phyloP scores from a whole-genome alignment of 345 rosid species.

The Populus ilicifolia region DNA sequence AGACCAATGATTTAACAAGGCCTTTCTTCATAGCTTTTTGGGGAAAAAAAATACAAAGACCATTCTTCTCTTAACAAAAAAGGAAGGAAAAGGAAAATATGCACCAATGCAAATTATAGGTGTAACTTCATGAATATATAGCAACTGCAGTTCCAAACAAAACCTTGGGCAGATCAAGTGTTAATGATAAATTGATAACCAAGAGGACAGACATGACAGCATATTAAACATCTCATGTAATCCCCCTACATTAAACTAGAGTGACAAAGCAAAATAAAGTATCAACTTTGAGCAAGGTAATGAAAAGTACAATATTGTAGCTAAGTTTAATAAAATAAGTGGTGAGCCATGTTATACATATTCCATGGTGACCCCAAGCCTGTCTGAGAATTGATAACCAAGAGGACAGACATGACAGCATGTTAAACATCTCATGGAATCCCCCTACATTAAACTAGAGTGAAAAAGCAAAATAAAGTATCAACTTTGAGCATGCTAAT shows the following conservation, averaged over 20 bases:
- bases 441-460: not conserved
- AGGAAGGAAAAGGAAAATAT: not conserved
- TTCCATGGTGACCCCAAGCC: not conserved
- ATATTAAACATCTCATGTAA: not conserved
- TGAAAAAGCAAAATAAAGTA: not conserved
- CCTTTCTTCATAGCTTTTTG: not conserved
- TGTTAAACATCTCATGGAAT: not conserved
- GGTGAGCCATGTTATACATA: not conserved
- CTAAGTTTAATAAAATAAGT: not conserved
- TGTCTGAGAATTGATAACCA: not conserved
- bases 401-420: not conserved
- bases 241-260: not conserved
- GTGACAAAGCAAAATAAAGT: not conserved
- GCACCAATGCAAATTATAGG: not conserved
- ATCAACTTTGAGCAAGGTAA: not conserved
- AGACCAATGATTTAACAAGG: not conserved
- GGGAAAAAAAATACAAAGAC: not conserved
- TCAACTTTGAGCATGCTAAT: not conserved
- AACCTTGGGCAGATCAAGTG: not conserved
- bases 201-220: not conserved
- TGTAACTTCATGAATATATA: not conserved
- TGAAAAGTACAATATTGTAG: not conserved
- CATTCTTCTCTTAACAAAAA: not conserved
- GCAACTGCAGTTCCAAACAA: not conserved
- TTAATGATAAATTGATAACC: not conserved